These are phyloP conservation scores for Diutina scorzettiae DNA, from an alignment of 1,139 yeast species.

Conservation along the genomic window DNA sequence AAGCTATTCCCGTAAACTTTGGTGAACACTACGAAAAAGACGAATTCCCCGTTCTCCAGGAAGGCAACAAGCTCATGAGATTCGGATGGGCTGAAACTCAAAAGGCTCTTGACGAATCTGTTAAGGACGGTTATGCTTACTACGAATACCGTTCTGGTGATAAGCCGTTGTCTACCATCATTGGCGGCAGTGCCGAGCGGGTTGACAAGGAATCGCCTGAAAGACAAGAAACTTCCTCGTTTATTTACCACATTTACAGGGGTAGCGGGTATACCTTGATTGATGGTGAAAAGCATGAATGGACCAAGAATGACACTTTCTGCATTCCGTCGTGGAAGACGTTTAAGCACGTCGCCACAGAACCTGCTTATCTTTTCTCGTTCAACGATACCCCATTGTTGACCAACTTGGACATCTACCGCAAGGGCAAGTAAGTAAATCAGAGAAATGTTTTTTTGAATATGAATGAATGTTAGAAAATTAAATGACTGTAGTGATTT, in stretches of 20 bases:
- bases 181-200: constrained; percentile 14
- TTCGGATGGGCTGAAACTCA: constrained; percentile 13
- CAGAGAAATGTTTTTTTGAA: too few species aligned
- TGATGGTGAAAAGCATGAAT: constrained; percentile 9
- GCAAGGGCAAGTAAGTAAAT: neutral
- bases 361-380: constrained; percentile 2
- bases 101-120: constrained; percentile 9
- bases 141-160: constrained; percentile 9
- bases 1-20: constrained; percentile 14
- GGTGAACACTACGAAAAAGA: constrained; percentile 13
- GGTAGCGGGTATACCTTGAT: constrained; percentile 12
- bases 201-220: constrained; percentile 9
- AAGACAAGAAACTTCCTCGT: constrained; percentile 13
- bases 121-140: constrained; percentile 9
- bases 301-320: constrained; percentile 13
- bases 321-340: constrained; percentile 14
- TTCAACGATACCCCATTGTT: constrained; percentile 4
- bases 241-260: constrained; percentile 12
- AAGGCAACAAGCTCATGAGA: constrained; percentile 10
- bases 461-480: too few species aligned
- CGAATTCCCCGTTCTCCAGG: constrained; percentile 11
- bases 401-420: constrained; percentile 4
- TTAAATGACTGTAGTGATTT: too few species aligned
- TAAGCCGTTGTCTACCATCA: constrained; percentile 10
- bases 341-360: constrained; percentile 10